Evolutionary conservation across 805 yeast species (phyloP).

Genomic region (Naumovozyma baii): DNA sequence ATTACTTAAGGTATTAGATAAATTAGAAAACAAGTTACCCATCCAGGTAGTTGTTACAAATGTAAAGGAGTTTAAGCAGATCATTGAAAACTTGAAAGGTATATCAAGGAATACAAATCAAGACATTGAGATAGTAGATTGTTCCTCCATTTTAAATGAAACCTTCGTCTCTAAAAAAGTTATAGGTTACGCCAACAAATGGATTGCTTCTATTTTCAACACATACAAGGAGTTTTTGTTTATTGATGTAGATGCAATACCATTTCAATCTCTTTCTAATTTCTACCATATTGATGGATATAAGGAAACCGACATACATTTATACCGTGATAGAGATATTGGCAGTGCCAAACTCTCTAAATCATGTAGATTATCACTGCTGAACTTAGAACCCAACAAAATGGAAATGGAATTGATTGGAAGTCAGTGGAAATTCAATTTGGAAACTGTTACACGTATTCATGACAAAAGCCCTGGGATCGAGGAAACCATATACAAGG

Average conservation of each 20-base stretch:
- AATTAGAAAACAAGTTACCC: conserved; percentile 31
- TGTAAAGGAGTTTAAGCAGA: conserved; percentile 2
- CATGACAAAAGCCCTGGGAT: conserved; percentile 1
- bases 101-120: conserved; percentile 16
- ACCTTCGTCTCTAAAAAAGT: conserved; percentile 7
- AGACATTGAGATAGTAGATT: conserved; percentile 16
- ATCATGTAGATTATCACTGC: no score
- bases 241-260: conserved; percentile 44
- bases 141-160: conserved; percentile 10
- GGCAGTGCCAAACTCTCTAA: no score
- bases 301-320: conserved; percentile 9
- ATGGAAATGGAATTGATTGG: conserved; percentile 13
- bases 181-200: conserved; percentile 36
- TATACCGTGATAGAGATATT: no score
- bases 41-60: conserved; percentile 34
- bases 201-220: conserved; percentile 39
- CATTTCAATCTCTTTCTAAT: conserved; percentile 33
- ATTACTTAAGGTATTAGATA: conserved; percentile 34
- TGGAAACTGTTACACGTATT: neutral
- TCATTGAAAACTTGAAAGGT: no score
- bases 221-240: conserved; percentile 41
- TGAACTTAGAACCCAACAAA: conserved; percentile 12
- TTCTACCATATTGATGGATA: conserved; percentile 16
- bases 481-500: conserved; percentile 9
- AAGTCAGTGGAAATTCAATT: conserved; percentile 6